Conservation (phyloP, 2,329 filamentous ascomycete genomes). For the Clathrospora elynae region DNA sequence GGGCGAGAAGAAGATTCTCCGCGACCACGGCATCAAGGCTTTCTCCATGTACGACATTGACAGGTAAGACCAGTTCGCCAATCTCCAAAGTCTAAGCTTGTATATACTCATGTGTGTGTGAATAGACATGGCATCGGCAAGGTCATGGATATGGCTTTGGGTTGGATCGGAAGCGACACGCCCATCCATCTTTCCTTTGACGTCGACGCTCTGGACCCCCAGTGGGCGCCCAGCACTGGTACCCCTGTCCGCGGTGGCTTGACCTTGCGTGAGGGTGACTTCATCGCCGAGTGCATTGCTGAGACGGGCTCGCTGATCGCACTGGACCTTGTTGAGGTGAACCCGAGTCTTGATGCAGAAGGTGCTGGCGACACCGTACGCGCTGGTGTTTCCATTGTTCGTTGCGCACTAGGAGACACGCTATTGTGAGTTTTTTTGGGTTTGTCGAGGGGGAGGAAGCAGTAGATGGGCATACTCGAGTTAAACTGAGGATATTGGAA, state of each 20-base stretch:
- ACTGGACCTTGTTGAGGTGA: constrained; percentile 62
- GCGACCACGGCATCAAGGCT: constrained; percentile 88
- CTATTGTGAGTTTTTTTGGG: constrained; percentile 70
- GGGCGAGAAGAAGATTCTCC: constrained; percentile 91
- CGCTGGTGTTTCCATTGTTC: constrained; percentile 86
- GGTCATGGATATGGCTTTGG: constrained; percentile 98
- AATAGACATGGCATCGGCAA: constrained; percentile 85
- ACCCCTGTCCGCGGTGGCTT: constrained; percentile 92
- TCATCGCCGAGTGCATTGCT: constrained; percentile 77
- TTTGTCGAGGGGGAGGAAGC: too few species aligned
- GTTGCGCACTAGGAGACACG: constrained; percentile 91
- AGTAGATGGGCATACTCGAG: too few species aligned
- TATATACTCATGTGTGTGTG: not conserved
- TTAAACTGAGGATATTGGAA: too few species aligned
- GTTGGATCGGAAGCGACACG: constrained; percentile 90
- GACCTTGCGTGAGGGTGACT: constrained; percentile 93
- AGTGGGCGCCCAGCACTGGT: constrained; percentile 94
- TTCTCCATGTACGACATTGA: constrained; percentile 99
- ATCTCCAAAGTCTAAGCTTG: too few species aligned
- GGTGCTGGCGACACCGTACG: constrained; percentile 86
- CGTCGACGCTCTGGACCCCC: constrained; percentile 92
- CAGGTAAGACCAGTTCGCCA: constrained; percentile 58
- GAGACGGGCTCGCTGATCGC: constrained; percentile 62
- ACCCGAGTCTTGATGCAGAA: constrained; percentile 55
- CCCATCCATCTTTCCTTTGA: constrained; percentile 98